Evolutionary conservation across 1,284 basidiomycete species (phyloP), one percentile per base, ranked within the genome.

Genomic region (Cystobasidiaceae sp.): DNA sequence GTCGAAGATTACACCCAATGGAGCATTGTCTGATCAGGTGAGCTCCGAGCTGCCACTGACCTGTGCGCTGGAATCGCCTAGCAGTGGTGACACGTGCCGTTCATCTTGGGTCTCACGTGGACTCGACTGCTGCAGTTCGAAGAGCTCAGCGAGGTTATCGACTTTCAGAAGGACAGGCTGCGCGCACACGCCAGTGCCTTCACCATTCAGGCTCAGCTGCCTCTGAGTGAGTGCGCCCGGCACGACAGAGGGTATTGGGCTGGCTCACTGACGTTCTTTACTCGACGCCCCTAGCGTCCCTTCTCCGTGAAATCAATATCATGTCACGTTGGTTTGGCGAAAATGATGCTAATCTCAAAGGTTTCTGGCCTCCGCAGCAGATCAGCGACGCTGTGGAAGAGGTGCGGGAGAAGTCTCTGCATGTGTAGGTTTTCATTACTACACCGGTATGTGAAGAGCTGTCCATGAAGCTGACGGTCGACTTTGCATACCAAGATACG

Each of bases 321-420:
- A 41, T 39, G 9, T 2, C 15, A 19, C 11, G 23, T 8, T 55
- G 34, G 30, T 33, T 55, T 27, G 34, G n/a, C 13, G 32, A 55
- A 8, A 55, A 55, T 41, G 52, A 55, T 25, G 21, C 32, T 17
- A 41, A 41, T 23, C 19, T 55, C 27, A 55, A 55, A 41, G 52
- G 32, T 2, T 34, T 21, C 25, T 55, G 52, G 52, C n/a, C 30
- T 21, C 21, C 30, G 17, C 32, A 55, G 19, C 13, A 55, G 34
- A 41, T 27, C 11, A 34, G 52, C 34, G 52, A 55, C n/a, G 25
- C 23, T 9, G 32, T 55, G 9, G 52, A 55, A 25, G 13, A 9
- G 34, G 19, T 19, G 3, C 52, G 52, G 9, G 52, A 55, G 52
- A 39, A 17, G 17, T 3, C 13, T 4, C n/a, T 55, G 17, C 34